Evolutionary conservation across 2,329 filamentous ascomycete genomes (phyloP), one percentile per base, ranked within the genome.

Genomic region (Cryphonectria parasitica): DNA sequence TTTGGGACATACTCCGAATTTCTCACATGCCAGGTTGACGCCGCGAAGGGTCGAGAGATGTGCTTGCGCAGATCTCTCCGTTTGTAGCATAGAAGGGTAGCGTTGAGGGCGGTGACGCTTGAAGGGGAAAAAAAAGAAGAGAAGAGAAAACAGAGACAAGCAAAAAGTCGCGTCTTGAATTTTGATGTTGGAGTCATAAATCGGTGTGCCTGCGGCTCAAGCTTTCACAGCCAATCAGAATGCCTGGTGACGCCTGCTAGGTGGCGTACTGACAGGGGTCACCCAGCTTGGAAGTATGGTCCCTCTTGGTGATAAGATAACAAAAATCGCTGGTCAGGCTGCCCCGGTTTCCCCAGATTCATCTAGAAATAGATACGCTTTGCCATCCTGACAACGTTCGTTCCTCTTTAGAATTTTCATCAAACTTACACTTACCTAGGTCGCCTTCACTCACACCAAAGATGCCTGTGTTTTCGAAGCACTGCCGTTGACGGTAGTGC

Each of bases 61-160:
- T 76, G 78, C 79, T 78, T 76, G 75, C 78, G 80, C 79, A 78
- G 75, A 69, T 78, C 75, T 84, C 83, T 92, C 86, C 84, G 87
- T 88, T 87, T 91, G 91, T 90, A 90, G 91, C 92, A 93, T 93
- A 93, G 92, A 94, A 93, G 94, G 91, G 91, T 91, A 91, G 92
- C 92, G 87, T 92, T 94, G 90, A 89, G 87, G 87, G 90, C 91
- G 91, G 90, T 88, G 90, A 88, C 88, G 88, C 90, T 91, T 74
- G 80, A 80, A 80, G 19, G 25, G 78, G 79, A 77, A 82, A 82
- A 13, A 28, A 66, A 39, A 43, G 41, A 63, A 41, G 52, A 28
- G 31, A 34, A 62, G 25, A 17, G 11, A 67, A 25, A 52, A 17
- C 36, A 41, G 31, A 65, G 39, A 62, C 22, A 60, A 58, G 22